Base-by-base conservation (phyloP, 2,329 filamentous ascomycete genomes). In the Stemphylium vesicarium region DNA sequence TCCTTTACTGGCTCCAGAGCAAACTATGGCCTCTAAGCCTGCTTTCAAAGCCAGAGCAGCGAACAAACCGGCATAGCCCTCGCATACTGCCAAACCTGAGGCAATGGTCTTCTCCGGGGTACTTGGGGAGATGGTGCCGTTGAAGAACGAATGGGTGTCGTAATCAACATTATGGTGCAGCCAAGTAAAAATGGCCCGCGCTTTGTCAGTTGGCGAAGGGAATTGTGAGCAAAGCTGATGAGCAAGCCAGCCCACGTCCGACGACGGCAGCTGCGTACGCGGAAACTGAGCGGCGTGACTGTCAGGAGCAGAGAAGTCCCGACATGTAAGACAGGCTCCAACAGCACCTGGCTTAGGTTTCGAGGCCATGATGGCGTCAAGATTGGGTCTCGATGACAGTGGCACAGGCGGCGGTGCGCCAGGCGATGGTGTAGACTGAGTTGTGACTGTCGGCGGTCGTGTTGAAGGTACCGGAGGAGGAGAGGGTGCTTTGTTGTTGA, bases 151-250 rank as follows among this genome's bases (percentile, higher is more conserved):
- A 22, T 85, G 82, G 0, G 87, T 86, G 71, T 98, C 91, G 73
- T 98, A 99, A 41, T 82, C 83, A 53, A 99, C 88, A 66, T 98
- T 98, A 75, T 98, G 88, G 76, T 98, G 94, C 36, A 93, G 86
- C 95, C 95, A 99, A 1, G 90, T 91, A 72, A 98, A 98, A 56
- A 99, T 91, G 2, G 87, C 92, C 24, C 95, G 85, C 2, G 95
- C 94, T 78, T 97, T 97, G 75, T 98, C 94, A 0, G 94, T 96
- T 1, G 81, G 78, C 0, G 91, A 96, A 0, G 86, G 77, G 70
- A 98, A 97, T 0, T 90, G 89, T 4, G 83, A 81, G 53, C 92
- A 96, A 16, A 98, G 84, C 46, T 90, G 85, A 46, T 85, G 83
- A 0, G 93, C 92, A 20, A 99, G 82, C 78, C 90, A 90, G 16